Percentiles rank a stretch among this genome's conserved stretches.
Evolutionary conservation across 108 stramenopile genomes (phyloP).

Genomic region (Fragilariopsis cylindrus): DNA sequence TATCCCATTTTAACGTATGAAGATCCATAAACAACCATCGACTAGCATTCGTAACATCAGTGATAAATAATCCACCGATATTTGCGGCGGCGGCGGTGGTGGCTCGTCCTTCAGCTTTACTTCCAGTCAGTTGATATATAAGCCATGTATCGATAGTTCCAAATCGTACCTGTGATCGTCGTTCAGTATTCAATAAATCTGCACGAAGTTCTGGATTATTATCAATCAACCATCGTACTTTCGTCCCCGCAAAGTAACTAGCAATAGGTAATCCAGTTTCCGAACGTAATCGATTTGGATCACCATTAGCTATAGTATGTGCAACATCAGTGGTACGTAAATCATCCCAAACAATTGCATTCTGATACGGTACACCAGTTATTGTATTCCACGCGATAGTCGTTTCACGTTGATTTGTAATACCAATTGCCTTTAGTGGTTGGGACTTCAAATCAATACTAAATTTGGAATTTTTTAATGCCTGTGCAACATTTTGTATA

Average conservation of each 20-base stretch:
- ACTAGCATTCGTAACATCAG: constrained; percentile 95
- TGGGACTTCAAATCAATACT: too few species aligned
- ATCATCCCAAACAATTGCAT: constrained; percentile 99
- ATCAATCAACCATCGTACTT: constrained; percentile 93
- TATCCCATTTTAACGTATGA: constrained; percentile 83
- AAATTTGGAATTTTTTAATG: constrained; percentile 20
- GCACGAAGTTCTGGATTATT: constrained; percentile 69
- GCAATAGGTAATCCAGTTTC: constrained; percentile 95
- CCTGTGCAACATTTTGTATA: constrained; percentile 47
- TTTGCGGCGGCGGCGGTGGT: constrained; percentile 55
- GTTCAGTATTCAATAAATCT: constrained; percentile 36
- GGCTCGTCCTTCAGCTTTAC: constrained; percentile 60
- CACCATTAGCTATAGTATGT: constrained; percentile 59
- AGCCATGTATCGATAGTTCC: constrained; percentile 98
- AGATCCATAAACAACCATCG: constrained; percentile 95
- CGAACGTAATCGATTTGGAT: constrained; percentile 71
- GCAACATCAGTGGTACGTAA: constrained; percentile 85
- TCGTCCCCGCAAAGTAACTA: constrained; percentile 96
- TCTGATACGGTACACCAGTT: constrained; percentile 93
- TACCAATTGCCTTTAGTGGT: constrained; percentile 64
- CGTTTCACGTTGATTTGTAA: constrained; percentile 99
- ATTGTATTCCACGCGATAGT: constrained; percentile 91
- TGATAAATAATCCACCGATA: constrained; percentile 74
- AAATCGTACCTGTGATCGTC: constrained; percentile 68
- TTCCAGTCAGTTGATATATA: constrained; percentile 84